Conservation (phyloP, 1,284 basidiomycete species). For the Ustilago tritici region DNA sequence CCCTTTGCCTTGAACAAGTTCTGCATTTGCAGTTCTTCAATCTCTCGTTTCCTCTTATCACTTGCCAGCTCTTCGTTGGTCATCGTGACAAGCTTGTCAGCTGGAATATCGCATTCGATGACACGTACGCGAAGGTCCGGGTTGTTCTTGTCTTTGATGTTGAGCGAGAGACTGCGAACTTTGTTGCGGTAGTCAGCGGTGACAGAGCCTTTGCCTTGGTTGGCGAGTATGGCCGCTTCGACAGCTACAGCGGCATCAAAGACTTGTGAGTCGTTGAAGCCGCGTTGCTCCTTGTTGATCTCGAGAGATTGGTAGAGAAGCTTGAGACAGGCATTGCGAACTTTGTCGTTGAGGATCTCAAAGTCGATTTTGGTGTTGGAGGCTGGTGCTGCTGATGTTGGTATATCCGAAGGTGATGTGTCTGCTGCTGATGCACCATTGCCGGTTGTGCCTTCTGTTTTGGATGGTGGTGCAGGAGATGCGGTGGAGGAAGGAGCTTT, state of each 20-base stretch:
- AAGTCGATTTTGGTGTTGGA: slow-evolving; percentile 60
- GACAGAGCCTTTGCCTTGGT: slow-evolving; percentile 55
- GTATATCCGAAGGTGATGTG: slow-evolving; percentile 28
- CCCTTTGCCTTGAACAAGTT: slow-evolving; percentile 93
- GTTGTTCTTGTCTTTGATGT: slow-evolving; percentile 94
- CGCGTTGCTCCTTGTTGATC: slow-evolving; percentile 40
- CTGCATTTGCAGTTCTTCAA: slow-evolving; percentile 74
- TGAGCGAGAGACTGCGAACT: slow-evolving; percentile 90
- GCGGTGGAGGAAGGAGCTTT: slow-evolving; percentile 37
- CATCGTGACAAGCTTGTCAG: slow-evolving; percentile 83
- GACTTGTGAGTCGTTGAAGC: slow-evolving; percentile 64
- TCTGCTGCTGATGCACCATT: slow-evolving; percentile 22
- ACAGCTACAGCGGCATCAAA: slow-evolving; percentile 71
- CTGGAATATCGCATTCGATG: slow-evolving; percentile 81
- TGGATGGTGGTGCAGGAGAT: slow-evolving; percentile 44
- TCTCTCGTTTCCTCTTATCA: slow-evolving; percentile 86
- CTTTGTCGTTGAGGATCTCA: slow-evolving; percentile 72
- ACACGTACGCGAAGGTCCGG: slow-evolving; percentile 86
- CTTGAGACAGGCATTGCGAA: slow-evolving; percentile 87
- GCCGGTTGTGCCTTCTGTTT: slow-evolving; percentile 18
- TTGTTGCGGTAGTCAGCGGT: slow-evolving; percentile 77
- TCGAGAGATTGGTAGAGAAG: slow-evolving; percentile 90
- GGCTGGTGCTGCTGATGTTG: slow-evolving; percentile 25
- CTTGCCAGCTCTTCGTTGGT: slow-evolving; percentile 92
- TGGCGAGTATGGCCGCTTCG: slow-evolving; percentile 70